Conservation (phyloP, 2,329 filamentous ascomycete genomes). For the Ceratocystiopsis brevicomis region DNA sequence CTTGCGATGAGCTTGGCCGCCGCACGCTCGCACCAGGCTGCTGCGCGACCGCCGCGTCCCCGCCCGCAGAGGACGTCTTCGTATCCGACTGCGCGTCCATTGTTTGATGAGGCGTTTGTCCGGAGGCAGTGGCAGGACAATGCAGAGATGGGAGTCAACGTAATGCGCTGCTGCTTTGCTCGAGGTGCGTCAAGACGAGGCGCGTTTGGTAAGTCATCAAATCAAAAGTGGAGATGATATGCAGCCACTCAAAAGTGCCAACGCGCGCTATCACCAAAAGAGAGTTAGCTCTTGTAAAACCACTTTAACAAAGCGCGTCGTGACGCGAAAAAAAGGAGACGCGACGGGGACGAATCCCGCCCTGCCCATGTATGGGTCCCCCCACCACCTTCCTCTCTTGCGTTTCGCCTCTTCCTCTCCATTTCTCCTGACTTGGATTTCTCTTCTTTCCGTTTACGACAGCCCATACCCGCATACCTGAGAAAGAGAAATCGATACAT, state of each 20-base stretch:
- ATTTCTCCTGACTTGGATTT: background rate
- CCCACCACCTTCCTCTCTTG: background rate
- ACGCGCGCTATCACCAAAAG: conserved; percentile 12
- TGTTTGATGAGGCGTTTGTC: too few relatives aligned
- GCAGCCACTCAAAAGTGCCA: background rate
- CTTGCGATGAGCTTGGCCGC: conserved; percentile 40
- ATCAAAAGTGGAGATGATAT: background rate
- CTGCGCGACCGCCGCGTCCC: conserved; percentile 27
- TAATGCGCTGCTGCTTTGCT: too few relatives aligned
- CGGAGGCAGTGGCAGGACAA: background rate
- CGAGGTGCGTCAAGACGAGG: background rate
- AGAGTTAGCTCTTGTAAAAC: conserved; percentile 23
- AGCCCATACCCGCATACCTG: background rate
- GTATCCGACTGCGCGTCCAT: conserved; percentile 3
- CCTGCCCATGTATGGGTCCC: background rate
- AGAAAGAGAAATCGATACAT: background rate
- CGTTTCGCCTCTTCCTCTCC: background rate
- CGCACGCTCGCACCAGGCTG: conserved; percentile 18
- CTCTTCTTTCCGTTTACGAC: background rate
- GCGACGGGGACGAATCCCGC: background rate
- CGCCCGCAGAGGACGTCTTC: conserved; percentile 12
- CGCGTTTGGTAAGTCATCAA: background rate
- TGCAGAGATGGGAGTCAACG: background rate
- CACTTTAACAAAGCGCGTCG: conserved; percentile 9
- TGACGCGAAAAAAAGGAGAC: conserved; percentile 5